Percentiles rank a stretch among this genome's conserved stretches.
Conservation (phyloP, 75 land plant species). For the Sequoiadendron giganteum region DNA sequence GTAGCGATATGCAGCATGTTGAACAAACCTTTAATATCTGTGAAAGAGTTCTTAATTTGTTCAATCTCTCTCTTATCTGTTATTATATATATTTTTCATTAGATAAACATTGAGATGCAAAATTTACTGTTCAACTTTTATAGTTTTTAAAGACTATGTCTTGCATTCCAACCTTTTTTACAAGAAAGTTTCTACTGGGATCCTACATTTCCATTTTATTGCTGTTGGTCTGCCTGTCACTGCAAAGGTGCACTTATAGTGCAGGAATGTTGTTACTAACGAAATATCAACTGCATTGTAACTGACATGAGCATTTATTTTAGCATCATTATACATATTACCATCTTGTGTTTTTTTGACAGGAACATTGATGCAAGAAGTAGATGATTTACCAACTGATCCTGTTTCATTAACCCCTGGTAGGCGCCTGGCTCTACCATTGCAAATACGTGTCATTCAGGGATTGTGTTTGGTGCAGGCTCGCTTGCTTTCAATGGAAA, state of each 20-base stretch:
- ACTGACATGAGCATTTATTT: neutral
- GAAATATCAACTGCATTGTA: neutral
- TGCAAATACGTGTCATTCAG: constrained; percentile 73
- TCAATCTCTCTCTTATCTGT: neutral
- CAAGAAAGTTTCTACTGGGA: neutral
- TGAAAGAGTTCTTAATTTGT: neutral
- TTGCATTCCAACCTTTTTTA: neutral
- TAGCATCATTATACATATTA: constrained; percentile 1
- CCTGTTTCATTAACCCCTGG: constrained; percentile 58
- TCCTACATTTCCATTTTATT: neutral
- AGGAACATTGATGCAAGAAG: constrained; percentile 39
- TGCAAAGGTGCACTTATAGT: neutral
- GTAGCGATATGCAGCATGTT: neutral
- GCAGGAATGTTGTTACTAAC: neutral
- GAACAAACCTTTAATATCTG: no score
- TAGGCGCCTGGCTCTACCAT: constrained; percentile 76
- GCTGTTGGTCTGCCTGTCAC: neutral
- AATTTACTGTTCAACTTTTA: neutral
- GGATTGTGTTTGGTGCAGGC: constrained; percentile 88
- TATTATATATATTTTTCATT: neutral
- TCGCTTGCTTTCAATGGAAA: constrained; percentile 93
- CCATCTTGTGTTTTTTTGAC: constrained; percentile 8
- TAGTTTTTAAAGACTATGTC: neutral
- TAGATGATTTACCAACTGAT: constrained; percentile 16
- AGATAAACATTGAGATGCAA: neutral